These are phyloP conservation scores for Aspergillus novoparasiticus DNA, from an alignment of 2,329 filamentous ascomycete genomes.

Conservation along the genomic window DNA sequence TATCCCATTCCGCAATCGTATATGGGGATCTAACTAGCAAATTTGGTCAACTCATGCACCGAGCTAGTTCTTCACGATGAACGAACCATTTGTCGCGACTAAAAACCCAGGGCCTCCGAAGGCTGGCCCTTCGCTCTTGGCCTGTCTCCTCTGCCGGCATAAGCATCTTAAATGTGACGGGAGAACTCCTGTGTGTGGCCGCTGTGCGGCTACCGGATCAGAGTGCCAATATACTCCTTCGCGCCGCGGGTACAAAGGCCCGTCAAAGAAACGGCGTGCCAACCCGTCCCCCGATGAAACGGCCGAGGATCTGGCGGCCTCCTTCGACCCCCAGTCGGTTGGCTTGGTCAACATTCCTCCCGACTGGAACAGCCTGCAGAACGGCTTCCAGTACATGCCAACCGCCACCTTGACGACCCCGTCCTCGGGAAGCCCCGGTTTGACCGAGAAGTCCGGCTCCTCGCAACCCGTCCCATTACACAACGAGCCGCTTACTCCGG, in stretches of 20 bases:
- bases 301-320: slow-evolving; percentile 50
- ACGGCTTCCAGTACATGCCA: slow-evolving; percentile 30
- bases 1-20: neutral
- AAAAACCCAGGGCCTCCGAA: slow-evolving; percentile 24
- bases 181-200: slow-evolving; percentile 64
- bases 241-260: slow-evolving; percentile 73
- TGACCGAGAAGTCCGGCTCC: slow-evolving; percentile 22
- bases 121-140: slow-evolving; percentile 45
- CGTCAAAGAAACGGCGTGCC: slow-evolving; percentile 52
- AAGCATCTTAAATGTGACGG: slow-evolving; percentile 80
- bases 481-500: slow-evolving; percentile 37
- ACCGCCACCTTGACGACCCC: slow-evolving; percentile 27
- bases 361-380: slow-evolving; percentile 40
- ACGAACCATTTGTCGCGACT: slow-evolving; percentile 25
- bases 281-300: slow-evolving; percentile 46
- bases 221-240: slow-evolving; percentile 74
- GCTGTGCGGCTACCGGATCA: slow-evolving; percentile 61
- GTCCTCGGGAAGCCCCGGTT: slow-evolving; percentile 27
- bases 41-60: neutral
- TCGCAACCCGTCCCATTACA: slow-evolving; percentile 20
- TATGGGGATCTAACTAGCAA: neutral
- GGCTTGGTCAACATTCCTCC: slow-evolving; percentile 40
- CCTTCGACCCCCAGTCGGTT: slow-evolving; percentile 20
- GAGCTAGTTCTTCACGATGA: slow-evolving; percentile 25
- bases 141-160: slow-evolving; percentile 51